Evolutionary conservation across 2,329 filamentous ascomycete genomes (phyloP).

Genomic region (Zymoseptoria ardabiliae): DNA sequence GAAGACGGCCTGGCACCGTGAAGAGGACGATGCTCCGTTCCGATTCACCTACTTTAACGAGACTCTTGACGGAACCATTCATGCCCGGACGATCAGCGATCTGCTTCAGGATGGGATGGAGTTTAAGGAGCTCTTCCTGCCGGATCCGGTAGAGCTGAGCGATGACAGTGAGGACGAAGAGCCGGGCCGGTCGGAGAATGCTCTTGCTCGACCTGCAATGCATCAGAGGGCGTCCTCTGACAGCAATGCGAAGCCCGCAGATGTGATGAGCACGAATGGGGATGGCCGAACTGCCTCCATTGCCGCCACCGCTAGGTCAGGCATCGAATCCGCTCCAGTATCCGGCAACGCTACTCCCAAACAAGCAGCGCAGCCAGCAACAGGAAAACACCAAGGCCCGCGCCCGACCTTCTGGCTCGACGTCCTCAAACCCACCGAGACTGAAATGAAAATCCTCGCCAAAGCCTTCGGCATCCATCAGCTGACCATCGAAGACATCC

Average conservation of each 20-base stretch:
- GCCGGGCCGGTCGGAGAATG: slow-evolving; percentile 31
- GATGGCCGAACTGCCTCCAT: slow-evolving; percentile 4
- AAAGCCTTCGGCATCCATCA: slow-evolving; percentile 95
- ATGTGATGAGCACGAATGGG: neutral
- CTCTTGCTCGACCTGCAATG: slow-evolving; percentile 31
- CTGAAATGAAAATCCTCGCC: slow-evolving; percentile 88
- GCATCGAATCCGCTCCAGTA: slow-evolving; percentile 10
- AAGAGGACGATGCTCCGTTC: slow-evolving; percentile 84
- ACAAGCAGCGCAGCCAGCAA: slow-evolving; percentile 15
- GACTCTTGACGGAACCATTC: slow-evolving; percentile 89
- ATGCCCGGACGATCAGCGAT: slow-evolving; percentile 91
- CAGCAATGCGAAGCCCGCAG: slow-evolving; percentile 4
- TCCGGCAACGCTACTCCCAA: slow-evolving; percentile 21
- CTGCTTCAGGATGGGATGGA: slow-evolving; percentile 75
- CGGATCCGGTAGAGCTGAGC: slow-evolving; percentile 68
- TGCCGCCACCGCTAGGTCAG: slow-evolving; percentile 5
- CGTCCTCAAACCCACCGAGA: slow-evolving; percentile 80
- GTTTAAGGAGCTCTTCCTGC: slow-evolving; percentile 84
- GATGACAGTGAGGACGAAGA: slow-evolving; percentile 61
- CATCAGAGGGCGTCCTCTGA: slow-evolving; percentile 13
- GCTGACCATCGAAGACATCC: slow-evolving; percentile 89
- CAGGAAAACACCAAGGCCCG: slow-evolving; percentile 52
- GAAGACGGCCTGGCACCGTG: slow-evolving; percentile 70
- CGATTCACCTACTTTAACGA: slow-evolving; percentile 99
- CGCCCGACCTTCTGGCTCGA: slow-evolving; percentile 97